Percentiles rank a stretch among this genome's conserved stretches.
These are phyloP conservation scores for Tylopilus sp. DNA, from an alignment of 1,284 basidiomycete species.

Conservation along the genomic window DNA sequence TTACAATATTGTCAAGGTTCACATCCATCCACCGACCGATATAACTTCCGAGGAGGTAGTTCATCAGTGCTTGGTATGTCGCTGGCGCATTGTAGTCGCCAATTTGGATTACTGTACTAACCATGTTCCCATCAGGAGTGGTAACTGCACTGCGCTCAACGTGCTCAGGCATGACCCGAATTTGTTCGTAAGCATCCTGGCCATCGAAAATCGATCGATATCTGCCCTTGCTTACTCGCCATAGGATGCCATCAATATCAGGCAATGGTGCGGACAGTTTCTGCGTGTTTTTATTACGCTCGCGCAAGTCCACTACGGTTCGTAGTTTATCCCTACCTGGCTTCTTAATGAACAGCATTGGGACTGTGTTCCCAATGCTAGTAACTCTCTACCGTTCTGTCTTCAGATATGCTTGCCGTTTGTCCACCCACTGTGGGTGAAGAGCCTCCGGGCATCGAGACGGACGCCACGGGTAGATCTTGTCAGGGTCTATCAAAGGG, in stretches of 20 bases:
- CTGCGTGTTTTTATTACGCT: slow-evolving; percentile 34
- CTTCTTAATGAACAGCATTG: slow-evolving; percentile 36
- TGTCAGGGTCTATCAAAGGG: slow-evolving; percentile 22
- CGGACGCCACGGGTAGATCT: background rate
- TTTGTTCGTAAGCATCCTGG: slow-evolving; percentile 37
- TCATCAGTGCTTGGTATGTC: slow-evolving; percentile 32
- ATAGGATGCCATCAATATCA: slow-evolving; percentile 30
- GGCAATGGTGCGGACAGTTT: slow-evolving; percentile 35
- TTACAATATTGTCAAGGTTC: slow-evolving; percentile 35
- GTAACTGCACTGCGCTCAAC: slow-evolving; percentile 23
- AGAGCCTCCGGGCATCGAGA: background rate
- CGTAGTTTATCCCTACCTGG: slow-evolving; percentile 15
- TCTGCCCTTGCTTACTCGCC: slow-evolving; percentile 9
- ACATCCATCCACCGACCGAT: slow-evolving; percentile 24
- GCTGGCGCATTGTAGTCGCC: slow-evolving; percentile 30
- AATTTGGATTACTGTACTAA: slow-evolving; percentile 32
- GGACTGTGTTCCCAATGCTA: slow-evolving; percentile 18
- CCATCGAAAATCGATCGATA: slow-evolving; percentile 33
- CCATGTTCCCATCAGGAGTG: slow-evolving; percentile 35
- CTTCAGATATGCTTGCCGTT: background rate
- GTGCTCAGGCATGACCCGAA: slow-evolving; percentile 32
- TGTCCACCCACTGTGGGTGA: background rate
- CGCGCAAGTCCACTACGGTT: slow-evolving; percentile 19
- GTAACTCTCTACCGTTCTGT: background rate
- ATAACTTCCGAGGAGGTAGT: slow-evolving; percentile 26